Conservation (phyloP, 1,284 basidiomycete genomes). For the Thelephora terrestris region DNA sequence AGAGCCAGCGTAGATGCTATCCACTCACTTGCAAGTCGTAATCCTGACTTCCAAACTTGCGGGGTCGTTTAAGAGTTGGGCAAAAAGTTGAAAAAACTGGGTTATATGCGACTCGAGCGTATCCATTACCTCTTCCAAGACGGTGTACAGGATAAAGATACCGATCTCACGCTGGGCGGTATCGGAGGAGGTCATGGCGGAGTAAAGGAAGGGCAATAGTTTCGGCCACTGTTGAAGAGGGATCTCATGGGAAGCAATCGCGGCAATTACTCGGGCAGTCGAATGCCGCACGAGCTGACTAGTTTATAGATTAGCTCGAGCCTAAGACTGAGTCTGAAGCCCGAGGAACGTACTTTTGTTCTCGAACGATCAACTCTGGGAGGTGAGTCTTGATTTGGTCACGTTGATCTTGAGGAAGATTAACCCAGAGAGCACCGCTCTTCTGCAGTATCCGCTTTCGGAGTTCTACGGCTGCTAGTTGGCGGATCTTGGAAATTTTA, state of each 20-base stretch:
- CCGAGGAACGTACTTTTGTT: slow-evolving; percentile 55
- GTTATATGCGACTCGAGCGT: slow-evolving; percentile 74
- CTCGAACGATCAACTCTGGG: slow-evolving; percentile 70
- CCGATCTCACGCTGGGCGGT: slow-evolving; percentile 84
- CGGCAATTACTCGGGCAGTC: slow-evolving; percentile 86
- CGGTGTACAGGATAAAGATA: slow-evolving; percentile 84
- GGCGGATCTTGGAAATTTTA: slow-evolving; percentile 64
- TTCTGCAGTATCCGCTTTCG: slow-evolving; percentile 84
- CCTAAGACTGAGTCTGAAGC: slow-evolving; percentile 6
- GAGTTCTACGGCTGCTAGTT: slow-evolving; percentile 97
- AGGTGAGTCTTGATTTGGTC: slow-evolving; percentile 82
- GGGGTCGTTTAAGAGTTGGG: slow-evolving; percentile 72
- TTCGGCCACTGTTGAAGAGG: slow-evolving; percentile 77
- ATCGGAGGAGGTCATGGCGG: slow-evolving; percentile 63
- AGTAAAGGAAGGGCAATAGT: slow-evolving; percentile 83
- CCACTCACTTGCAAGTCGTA: slow-evolving; percentile 71
- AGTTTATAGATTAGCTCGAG: not conserved
- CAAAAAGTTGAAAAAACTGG: slow-evolving; percentile 79
- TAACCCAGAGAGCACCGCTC: slow-evolving; percentile 79
- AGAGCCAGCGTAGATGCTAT: not conserved
- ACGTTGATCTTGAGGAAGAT: slow-evolving; percentile 62
- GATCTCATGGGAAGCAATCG: slow-evolving; percentile 88
- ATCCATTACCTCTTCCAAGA: slow-evolving; percentile 89
- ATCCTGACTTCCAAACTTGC: slow-evolving; percentile 89
- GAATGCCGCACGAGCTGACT: slow-evolving; percentile 86